Percentiles rank a stretch among this genome's conserved stretches.
These are phyloP conservation scores for Penicillium sp. DNA, from an alignment of 2,329 filamentous ascomycete species.

Conservation along the genomic window DNA sequence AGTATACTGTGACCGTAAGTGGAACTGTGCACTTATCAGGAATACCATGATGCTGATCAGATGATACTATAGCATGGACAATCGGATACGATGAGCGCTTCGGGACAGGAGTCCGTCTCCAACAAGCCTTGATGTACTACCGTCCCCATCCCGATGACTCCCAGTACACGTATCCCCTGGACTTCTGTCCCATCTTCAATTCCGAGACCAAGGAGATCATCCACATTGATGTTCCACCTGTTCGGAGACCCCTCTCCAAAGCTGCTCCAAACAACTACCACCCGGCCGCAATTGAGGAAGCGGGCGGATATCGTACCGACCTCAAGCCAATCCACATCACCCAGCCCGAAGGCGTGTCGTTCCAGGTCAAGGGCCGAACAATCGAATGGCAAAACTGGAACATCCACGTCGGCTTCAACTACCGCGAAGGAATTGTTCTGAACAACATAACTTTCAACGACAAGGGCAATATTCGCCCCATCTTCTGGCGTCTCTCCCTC, in stretches of 20 bases:
- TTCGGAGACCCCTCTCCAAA: constrained; percentile 70
- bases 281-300: constrained; percentile 64
- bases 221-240: constrained; percentile 75
- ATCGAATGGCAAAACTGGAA: constrained; percentile 93
- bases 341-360: constrained; percentile 84
- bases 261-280: constrained; percentile 75
- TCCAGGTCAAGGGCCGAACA: constrained; percentile 68
- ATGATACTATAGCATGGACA: constrained; percentile 64
- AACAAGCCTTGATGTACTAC: constrained; percentile 96
- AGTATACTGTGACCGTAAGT: constrained; percentile 82
- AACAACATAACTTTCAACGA: constrained; percentile 90
- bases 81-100: constrained; percentile 92
- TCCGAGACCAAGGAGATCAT: constrained; percentile 73
- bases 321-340: constrained; percentile 85
- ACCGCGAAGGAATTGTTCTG: constrained; percentile 83
- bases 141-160: constrained; percentile 78
- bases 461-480: constrained; percentile 67
- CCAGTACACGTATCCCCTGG: constrained; percentile 86
- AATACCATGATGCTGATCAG: constrained; percentile 4
- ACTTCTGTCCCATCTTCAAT: constrained; percentile 92
- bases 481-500: constrained; percentile 85
- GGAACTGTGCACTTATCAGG: background rate
- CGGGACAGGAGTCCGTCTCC: constrained; percentile 71
- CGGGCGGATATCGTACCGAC: constrained; percentile 71
- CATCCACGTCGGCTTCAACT: constrained; percentile 91